A percentile compares a stretch with the other conserved stretches of the same genome.
phyloP scores from a whole-genome alignment of 2,329 filamentous ascomycete species.

The Clonostachys chloroleuca region DNA sequence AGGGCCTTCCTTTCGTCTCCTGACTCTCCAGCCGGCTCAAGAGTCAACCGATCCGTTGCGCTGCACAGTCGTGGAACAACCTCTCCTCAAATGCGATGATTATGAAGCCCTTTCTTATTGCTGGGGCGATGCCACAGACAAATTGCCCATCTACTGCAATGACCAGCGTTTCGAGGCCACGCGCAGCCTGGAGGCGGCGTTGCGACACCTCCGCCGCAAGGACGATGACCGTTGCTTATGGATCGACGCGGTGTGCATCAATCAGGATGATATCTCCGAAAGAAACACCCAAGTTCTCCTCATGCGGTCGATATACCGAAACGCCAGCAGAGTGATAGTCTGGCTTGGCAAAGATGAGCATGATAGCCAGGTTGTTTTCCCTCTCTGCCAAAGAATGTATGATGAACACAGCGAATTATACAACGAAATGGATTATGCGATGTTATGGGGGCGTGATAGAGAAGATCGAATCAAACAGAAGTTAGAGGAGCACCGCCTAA shows the following conservation, averaged over 20 bases:
- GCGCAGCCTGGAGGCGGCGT: neutral
- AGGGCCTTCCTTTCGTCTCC: neutral
- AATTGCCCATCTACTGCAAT: neutral
- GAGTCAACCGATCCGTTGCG: neutral
- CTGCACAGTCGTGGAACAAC: neutral
- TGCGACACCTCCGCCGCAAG: neutral
- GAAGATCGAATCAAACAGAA: neutral
- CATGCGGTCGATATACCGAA: neutral
- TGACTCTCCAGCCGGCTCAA: neutral
- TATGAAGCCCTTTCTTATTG: constrained; percentile 2
- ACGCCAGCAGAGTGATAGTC: neutral
- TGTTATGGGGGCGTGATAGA: neutral
- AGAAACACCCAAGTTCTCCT: neutral
- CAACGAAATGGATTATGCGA: neutral
- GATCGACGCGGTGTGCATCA: neutral
- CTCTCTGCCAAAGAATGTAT: neutral
- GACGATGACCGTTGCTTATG: neutral
- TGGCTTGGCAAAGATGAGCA: neutral
- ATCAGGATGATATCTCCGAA: neutral
- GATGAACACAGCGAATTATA: neutral
- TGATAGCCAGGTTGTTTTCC: neutral
- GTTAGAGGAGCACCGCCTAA: neutral
- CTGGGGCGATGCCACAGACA: neutral
- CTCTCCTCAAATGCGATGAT: neutral
- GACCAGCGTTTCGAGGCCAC: neutral